Base-by-base conservation (phyloP, 2,329 filamentous ascomycete genomes). In the Alternaria consortialis region DNA sequence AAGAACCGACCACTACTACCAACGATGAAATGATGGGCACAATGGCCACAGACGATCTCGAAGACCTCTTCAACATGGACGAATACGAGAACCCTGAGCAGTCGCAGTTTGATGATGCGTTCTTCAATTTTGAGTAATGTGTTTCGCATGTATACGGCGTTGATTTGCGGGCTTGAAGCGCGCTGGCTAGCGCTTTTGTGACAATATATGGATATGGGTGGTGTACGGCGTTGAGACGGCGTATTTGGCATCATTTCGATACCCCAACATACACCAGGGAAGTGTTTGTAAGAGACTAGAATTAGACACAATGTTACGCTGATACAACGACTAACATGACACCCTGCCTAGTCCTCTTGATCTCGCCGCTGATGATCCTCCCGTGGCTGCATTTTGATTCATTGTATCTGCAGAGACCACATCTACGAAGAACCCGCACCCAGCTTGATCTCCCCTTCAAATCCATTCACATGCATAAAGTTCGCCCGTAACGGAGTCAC, bases 401-500 rank as follows among this genome's bases (percentile, higher is more conserved):
- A 34, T 34, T 8, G 31, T 20, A n/a, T 23, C 4, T 7, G 25
- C 13, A 5, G 12, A 34, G 7, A 25, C 23, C 20, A 4, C 5
- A 17, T 32, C 46, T 42, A 57, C 37, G 36, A 43, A 6, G 66
- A 64, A 11, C 32, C 63, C 20, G 42, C 54, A 4, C 60, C 60
- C 39, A 77, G 53, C 60, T 72, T 71, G 31, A 78, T 76, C 60
- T 77, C 76, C 1, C 75, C 76, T 39, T 70, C 59, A 31, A 73
- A 70, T 5, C 70, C 70, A 17, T 64, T 63, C 9, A 71, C 71
- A 60, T 94, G 92, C 87, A 91, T 93, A 79, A 97, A 99, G 79
- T 97, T 97, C 42, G 94, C 94, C 78, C 91, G 92, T 68, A 98
- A 80, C 13, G 94, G 92, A 4, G 95, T 97, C 58, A 99, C 88